Evolutionary conservation across 352 stramenopile genomes (phyloP), one percentile per base, ranked within the genome.

Genomic region (Phytophthora foliorum): DNA sequence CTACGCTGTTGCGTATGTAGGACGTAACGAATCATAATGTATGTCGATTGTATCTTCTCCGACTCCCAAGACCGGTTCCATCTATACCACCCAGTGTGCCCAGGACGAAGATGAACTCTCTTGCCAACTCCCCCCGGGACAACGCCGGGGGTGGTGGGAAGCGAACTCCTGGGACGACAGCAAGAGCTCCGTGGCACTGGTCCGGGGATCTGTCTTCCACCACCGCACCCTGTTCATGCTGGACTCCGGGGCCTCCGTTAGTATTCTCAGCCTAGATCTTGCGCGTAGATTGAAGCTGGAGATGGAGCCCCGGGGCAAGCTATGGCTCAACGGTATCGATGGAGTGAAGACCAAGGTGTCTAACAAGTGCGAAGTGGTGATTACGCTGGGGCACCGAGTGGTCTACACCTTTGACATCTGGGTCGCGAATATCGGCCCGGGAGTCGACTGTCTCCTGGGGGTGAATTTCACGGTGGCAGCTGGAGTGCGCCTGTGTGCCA

Each of bases 231-330:
- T 27, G 10, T 55, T 74, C 3, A 44, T 78, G 13, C 51, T 78
- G 0, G 65, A 78, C 29, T 69, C 71, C 0, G 71, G 71, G 4
- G 69, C 72, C 2, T 62, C 63, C 0, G 69, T 55, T 3, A 76
- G 72, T 25, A 80, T 74, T 16, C 14, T 80, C 24, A 76, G 72
- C 24, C 17, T 74, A 16, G 60, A 71, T n/a, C 46, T 77, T 44
- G 67, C 67, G 17, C 67, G 72, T 65, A 67, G 54, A 31, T 63
- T 75, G 10, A 67, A 57, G 42, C 52, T 75, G 29, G 60, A 51
- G 52, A 6, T 19, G 22, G 27, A 65, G 24, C n/a, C 36, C 67
- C 54, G 13, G 3, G 11, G 56, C 52, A 21, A 68, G 29, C 0
- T 63, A 9, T 63, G 11, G 55, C n/a, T 44, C 4, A 63, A 63